Base-by-base conservation (phyloP, 768 basidiomycete genomes). In the Boletales sp. region DNA sequence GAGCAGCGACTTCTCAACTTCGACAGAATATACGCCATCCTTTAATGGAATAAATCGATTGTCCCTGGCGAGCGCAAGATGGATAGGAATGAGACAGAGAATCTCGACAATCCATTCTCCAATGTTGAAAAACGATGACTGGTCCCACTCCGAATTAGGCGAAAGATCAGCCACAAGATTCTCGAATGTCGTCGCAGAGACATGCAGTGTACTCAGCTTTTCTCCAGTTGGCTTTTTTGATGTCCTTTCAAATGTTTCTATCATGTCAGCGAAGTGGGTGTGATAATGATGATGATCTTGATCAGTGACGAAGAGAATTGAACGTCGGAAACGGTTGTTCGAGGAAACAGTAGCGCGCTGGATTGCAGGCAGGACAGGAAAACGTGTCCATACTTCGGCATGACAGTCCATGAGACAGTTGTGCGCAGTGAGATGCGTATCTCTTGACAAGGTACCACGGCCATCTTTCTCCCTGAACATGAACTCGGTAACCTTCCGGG, bases 101-200 rank as follows among this genome's bases (percentile, higher is more conserved):
- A 84, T 57, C 18, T 82, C 77, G 3, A 80, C 79, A 3, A 84
- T 64, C 83, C 83, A 84, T 60, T 84, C 81, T 34, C 83, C 83
- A 3, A 69, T 62, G 21, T 65, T 66, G 58, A 77, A 77, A 2
- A 51, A 44, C 0, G 79, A 79, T 6, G 60, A 45, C 15, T 59
- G 2, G 0, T 40, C 39, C 65, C 69, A 69, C 8, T 61, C 55
- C 4, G 40, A 18, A 38, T 40, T 42, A 14, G 32, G 40, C 24
- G 44, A 40, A 29, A 55, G 45, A 17, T 44, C 40, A 13, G 37
- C 40, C 21, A 44, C 10, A 39, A 76, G 65, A 13, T 42, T 44
- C 14, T 59, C 52, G 13, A 69, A 70, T 5, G 63, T 40, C 14
- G 62, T 45, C 5, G 69, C 61, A 3, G 59, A 61, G 5, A 80